These are phyloP conservation scores for Pontederia crassipes DNA, from an alignment of 176 grass and related monocot genomes.

Conservation along the genomic window DNA sequence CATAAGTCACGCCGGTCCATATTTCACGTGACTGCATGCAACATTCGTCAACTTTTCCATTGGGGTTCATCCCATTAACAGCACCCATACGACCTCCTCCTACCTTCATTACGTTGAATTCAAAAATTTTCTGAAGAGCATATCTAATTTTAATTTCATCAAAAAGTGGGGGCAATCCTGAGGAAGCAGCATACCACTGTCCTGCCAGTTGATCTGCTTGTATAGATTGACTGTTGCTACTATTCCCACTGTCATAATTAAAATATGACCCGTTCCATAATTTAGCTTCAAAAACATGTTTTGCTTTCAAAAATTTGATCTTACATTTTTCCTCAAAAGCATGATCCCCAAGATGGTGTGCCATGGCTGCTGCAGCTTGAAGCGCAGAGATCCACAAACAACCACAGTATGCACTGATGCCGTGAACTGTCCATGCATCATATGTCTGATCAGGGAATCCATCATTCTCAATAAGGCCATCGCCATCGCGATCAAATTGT, in stretches of 20 bases:
- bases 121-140: slow-evolving; percentile 87
- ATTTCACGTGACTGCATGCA: slow-evolving; percentile 99
- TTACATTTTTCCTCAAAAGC: slow-evolving; percentile 74
- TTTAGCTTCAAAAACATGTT: slow-evolving; percentile 57
- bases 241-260: slow-evolving; percentile 83
- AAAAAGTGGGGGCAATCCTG: slow-evolving; percentile 67
- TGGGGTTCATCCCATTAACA: slow-evolving; percentile 80
- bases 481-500: slow-evolving; percentile 79
- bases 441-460: slow-evolving; percentile 98
- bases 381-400: slow-evolving; percentile 92
- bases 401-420: slow-evolving; percentile 83
- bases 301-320: slow-evolving; percentile 76
- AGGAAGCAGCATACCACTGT: slow-evolving; percentile 80
- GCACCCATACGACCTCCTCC: slow-evolving; percentile 88
- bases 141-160: slow-evolving; percentile 65
- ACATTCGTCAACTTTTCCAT: slow-evolving; percentile 88
- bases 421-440: slow-evolving; percentile 87
- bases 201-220: slow-evolving; percentile 91
- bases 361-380: slow-evolving; percentile 74
- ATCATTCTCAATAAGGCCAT: slow-evolving; percentile 86
- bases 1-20: slow-evolving; percentile 90
- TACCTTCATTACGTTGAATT: slow-evolving; percentile 96
- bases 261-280: slow-evolving; percentile 94
- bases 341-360: slow-evolving; percentile 56
- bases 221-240: slow-evolving; percentile 68